A percentile compares a stretch with the other conserved stretches of the same genome.
Conservation (phyloP, 495 filamentous ascomycete genomes). For the Chaetomium cochliodes region DNA sequence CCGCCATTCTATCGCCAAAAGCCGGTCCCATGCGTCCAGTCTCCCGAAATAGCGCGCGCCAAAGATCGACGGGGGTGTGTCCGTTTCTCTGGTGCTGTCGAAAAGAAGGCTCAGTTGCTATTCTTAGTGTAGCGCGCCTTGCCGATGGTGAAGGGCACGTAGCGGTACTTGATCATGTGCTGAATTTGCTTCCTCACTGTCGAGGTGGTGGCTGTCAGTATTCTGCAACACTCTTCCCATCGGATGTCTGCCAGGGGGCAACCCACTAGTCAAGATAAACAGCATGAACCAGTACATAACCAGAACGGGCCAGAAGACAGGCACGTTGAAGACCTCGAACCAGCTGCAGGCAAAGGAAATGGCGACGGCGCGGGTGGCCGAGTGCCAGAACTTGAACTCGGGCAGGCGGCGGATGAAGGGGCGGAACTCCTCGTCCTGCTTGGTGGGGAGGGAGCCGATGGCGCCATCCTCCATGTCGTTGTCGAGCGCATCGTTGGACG, state of each 20-base stretch:
- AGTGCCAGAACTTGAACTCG: conserved; percentile 99
- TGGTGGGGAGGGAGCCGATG: conserved; percentile 76
- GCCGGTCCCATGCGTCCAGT: conserved; percentile 14
- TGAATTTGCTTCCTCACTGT: conserved; percentile 97
- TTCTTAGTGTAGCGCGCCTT: conserved; percentile 76
- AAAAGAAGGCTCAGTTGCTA: conserved; percentile 38
- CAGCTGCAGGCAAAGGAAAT: conserved; percentile 87
- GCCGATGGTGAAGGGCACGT: conserved; percentile 91
- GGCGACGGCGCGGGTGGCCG: conserved; percentile 79
- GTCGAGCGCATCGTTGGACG: conserved; percentile 84
- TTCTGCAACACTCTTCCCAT: neutral
- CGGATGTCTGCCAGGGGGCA: neutral
- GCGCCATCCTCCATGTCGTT: conserved; percentile 94
- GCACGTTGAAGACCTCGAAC: conserved; percentile 91
- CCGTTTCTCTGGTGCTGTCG: neutral
- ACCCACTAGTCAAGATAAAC: conserved; percentile 89
- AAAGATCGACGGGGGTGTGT: neutral
- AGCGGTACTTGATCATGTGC: conserved; percentile 99
- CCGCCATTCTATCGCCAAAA: conserved; percentile 21
- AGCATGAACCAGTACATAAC: conserved; percentile 98
- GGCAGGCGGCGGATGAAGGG: conserved; percentile 94
- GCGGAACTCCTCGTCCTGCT: conserved; percentile 93
- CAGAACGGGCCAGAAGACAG: conserved; percentile 97
- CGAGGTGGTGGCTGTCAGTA: conserved; percentile 30
- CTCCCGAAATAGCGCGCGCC: conserved; percentile 4